These are phyloP conservation scores for Kluyveromyces dobzhanskii DNA, from an alignment of 805 yeast genomes.

Conservation along the genomic window DNA sequence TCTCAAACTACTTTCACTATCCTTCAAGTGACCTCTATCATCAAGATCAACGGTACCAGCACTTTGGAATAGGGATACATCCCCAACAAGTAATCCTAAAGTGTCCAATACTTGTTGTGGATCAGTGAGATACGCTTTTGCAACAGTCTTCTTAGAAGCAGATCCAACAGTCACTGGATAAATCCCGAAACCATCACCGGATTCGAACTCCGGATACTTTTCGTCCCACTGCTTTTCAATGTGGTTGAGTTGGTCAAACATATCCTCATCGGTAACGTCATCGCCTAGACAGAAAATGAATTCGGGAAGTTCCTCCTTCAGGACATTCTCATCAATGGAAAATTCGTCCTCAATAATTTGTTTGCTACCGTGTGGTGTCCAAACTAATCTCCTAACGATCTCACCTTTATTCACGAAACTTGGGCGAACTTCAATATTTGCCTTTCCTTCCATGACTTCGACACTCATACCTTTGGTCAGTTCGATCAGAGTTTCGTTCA, in stretches of 20 bases:
- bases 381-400: conserved; percentile 73
- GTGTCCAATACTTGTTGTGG: conserved; percentile 82
- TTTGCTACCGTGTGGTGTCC: conserved; percentile 50
- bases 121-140: conserved; percentile 76
- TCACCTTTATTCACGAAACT: conserved; percentile 93
- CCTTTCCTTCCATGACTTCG: conserved; percentile 96
- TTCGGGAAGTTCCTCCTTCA: conserved; percentile 54
- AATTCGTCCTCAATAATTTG: conserved; percentile 33
- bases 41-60: conserved; percentile 70
- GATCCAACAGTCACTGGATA: conserved; percentile 91
- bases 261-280: conserved; percentile 95
- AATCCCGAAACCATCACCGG: conserved; percentile 52
- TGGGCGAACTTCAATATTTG: conserved; percentile 96
- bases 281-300: conserved; percentile 90
- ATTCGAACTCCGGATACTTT: conserved; percentile 32
- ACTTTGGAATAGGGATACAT: conserved; percentile 67
- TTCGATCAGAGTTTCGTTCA: conserved; percentile 53
- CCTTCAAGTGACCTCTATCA: conserved; percentile 61
- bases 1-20: conserved; percentile 33
- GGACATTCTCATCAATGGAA: conserved; percentile 25
- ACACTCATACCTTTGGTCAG: conserved; percentile 68
- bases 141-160: conserved; percentile 76
- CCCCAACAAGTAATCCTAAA: conserved; percentile 70
- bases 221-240: conserved; percentile 42
- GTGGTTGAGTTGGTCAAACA: conserved; percentile 71